Base-by-base conservation (phyloP, 208 protist genomes). In the Tritrichomonas musculus region DNA sequence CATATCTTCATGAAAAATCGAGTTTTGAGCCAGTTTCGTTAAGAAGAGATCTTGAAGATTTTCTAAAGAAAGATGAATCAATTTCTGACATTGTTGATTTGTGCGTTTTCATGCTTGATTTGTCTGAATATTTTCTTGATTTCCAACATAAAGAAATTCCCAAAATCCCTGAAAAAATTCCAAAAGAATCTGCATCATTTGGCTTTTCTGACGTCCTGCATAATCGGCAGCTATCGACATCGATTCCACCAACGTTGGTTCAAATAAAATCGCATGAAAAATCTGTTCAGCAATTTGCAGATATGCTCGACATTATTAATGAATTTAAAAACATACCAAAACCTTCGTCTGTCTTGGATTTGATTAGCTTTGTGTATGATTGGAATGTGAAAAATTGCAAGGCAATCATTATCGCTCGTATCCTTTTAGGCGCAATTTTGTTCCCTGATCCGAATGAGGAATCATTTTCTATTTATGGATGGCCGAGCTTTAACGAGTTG, bases 211-310 rank as follows among this genome's bases (percentile, higher is more conserved):
- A 82, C 4, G 39, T 47, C 22, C 41, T 82, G 4, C 73, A 82
- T 41, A 30, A 47, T 50, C 33, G 73, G 50, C 20, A 82, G 8
- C 41, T 82, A 30, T 41, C 73, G 50, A 82, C 73, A 47, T 39
- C 33, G 4, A 20, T 41, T 47, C 73, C 73, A 50, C 73, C 73
- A 41, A 82, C 33, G n/a, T 17, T 22, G 41, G 17, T 82, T 3
- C 73, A 82, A 82, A 82, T 82, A n/a, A 30, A 47, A 50, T 39
- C 73, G 50, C 73, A 82, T 50, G 73, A 82, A 30, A 82, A 82
- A 82, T 82, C 73, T 47, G 17, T 47, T 50, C 14, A 82, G 50
- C 47, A 50, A 82, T 82, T 82, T 17, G 50, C 1, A 3, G 5
- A 82, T 25, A 50, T 20, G 33, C 17, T 82, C 11, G 30, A 44